Evolutionary conservation across 2,329 filamentous ascomycete genomes (phyloP), one percentile per base, ranked within the genome.

Genomic region (Westerdykella aurantiaca): DNA sequence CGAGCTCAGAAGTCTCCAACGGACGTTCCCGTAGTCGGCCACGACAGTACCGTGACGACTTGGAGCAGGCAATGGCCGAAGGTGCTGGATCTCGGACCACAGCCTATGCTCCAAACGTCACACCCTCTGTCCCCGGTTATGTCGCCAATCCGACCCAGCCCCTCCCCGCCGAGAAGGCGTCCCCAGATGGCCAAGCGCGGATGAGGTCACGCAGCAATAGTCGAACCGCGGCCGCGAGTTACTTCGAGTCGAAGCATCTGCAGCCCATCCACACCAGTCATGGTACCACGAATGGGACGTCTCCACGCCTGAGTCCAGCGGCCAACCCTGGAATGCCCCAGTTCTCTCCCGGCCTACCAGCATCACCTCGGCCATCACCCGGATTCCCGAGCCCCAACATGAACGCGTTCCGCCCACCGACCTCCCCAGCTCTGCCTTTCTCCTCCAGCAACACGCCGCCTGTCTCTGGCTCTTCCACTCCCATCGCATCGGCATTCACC

Each of bases 401-500:
- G 40, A 56, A 41, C 50, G 56, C 37, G 48, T 69, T 47, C 64
- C 53, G 57, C 10, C 49, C 72, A 25, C 68, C 72, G 14, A 64
- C 71, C 6, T 73, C 72, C 5, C 72, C 70, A 14, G 62, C 70
- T 31, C 67, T 72, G 37, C 71, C 74, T 2, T 76, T 74, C 51
- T 72, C 74, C 5, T 72, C 72, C 29, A 76, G 72, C 45, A 70
- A 75, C 23, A 80, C 78, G 2, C 77, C 78, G 21, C 77, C 75
- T 4, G 56, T 80, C 12, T 72, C 71, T 3, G 68, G 72, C 11
- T 56, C 70, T 2, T 69, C 70, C 14, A 72, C 70, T 5, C 71
- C 71, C 5, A 60, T 66, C 16, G 57, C 63, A 13, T 50, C 67
- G 10, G 57, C 57, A 10, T 66, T 66, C 49, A 58, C 60, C 48